Percentiles rank a stretch among this genome's conserved stretches.
phyloP scores from a whole-genome alignment of 2,329 filamentous ascomycete genomes.

The Parascedosporium putredinis region DNA sequence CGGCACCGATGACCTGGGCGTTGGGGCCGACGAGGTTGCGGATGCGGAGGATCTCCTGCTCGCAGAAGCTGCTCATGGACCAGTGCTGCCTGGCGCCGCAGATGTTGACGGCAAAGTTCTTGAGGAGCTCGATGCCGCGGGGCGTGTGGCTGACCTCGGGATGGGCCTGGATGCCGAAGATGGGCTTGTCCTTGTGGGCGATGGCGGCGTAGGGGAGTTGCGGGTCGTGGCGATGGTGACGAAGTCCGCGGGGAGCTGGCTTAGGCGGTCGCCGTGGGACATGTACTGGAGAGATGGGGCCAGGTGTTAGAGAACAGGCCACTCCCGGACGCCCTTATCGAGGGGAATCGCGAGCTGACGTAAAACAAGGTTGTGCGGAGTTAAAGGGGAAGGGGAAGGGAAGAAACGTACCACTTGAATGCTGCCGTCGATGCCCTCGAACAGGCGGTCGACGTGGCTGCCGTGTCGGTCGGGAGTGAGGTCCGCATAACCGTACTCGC shows the following conservation, averaged over 20 bases:
- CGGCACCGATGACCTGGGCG: slow-evolving; percentile 56
- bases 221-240: slow-evolving; percentile 61
- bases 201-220: slow-evolving; percentile 77
- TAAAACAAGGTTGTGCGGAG: too few species aligned
- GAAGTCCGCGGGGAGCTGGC: slow-evolving; percentile 62
- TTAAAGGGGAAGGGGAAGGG: too few species aligned
- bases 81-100: slow-evolving; percentile 69
- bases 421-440: slow-evolving; percentile 58
- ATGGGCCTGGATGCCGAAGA: slow-evolving; percentile 79
- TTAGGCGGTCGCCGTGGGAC: slow-evolving; percentile 83
- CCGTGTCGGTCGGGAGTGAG: slow-evolving; percentile 49
- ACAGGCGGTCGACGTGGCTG: slow-evolving; percentile 65
- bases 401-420: neutral
- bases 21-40: slow-evolving; percentile 69
- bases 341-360: too few species aligned
- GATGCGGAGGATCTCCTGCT: slow-evolving; percentile 73
- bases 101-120: slow-evolving; percentile 78
- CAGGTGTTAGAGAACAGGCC: too few species aligned
- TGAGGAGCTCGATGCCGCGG: slow-evolving; percentile 57
- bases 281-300: slow-evolving; percentile 63
- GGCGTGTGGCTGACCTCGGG: slow-evolving; percentile 69
- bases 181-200: slow-evolving; percentile 57
- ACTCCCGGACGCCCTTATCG: too few species aligned
- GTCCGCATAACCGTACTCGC: slow-evolving; percentile 61
- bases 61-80: slow-evolving; percentile 76